Evolutionary conservation across 179 eudicot species (phyloP), one percentile per base, ranked within the genome.

Genomic region (Silene coronaria): DNA sequence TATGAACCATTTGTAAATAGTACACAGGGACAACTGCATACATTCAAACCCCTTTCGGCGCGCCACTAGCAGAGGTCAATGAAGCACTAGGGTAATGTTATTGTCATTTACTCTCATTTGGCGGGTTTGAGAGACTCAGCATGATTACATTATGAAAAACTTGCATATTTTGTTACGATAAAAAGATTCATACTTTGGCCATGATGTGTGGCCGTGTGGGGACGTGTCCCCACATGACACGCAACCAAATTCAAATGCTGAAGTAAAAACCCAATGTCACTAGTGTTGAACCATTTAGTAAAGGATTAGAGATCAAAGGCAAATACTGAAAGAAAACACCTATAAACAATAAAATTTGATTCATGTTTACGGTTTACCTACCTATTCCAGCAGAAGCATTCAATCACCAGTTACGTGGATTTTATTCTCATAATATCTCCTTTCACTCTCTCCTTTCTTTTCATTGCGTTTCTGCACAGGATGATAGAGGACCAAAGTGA

Each of bases 401-500:
- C 76, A 95, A 78, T 90, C 99, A 61, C 86, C 97, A 19, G 95
- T 76, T 2, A 90, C 91, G 34, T 58, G 85, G 26, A 86, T 78
- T 82, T 88, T 95, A 19, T 72, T 85, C 75, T 95, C 99, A 28
- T 95, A 95, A 69, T 95, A 95, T 80, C 89, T 88, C 77, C 80
- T 86, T 84, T 95, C 99, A 65, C 99, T 92, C 82, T 81, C 96
- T 71, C 85, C 84, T 83, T 92, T 95, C 83, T 86, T 92, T 76
- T 89, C 99, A 48, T 95, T 90, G 77, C 99, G 99, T 82, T 92
- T 95, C 99, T 95, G 91, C 75, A 82, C 48, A 65, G 60, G 57
- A 42, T 19, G 34, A 64, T 19, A 80, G 45, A 76, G 0, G 12
- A 42, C 59, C 32, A 7, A 71, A 55, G 16, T 69, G 21, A 57